A percentile compares a stretch with the other conserved stretches of the same genome.
These are phyloP conservation scores for Glaciozyma martinii DNA, from an alignment of 768 basidiomycete species.

Conservation along the genomic window DNA sequence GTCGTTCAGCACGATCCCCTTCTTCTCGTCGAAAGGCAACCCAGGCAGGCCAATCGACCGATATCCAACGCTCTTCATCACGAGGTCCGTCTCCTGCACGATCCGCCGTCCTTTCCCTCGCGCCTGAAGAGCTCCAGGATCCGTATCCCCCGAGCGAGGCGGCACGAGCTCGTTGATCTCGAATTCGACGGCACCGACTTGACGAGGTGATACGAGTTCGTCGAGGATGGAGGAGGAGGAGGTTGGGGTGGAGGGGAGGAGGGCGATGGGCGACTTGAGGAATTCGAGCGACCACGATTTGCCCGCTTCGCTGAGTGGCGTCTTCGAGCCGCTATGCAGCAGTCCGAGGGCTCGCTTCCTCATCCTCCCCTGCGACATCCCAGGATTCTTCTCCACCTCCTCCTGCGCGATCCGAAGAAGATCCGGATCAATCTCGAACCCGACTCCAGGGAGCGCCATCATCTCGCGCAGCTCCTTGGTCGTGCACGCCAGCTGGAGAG, in stretches of 20 bases:
- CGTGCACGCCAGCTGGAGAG: slow-evolving; percentile 79
- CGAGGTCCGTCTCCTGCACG: slow-evolving; percentile 57
- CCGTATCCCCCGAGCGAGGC: neutral
- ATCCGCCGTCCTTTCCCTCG: slow-evolving; percentile 50
- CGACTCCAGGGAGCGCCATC: slow-evolving; percentile 53
- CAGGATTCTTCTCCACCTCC: slow-evolving; percentile 26
- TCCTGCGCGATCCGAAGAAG: slow-evolving; percentile 35
- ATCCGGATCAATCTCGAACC: slow-evolving; percentile 45
- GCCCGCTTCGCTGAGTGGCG: slow-evolving; percentile 52
- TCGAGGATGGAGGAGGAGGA: neutral
- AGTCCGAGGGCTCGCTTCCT: slow-evolving; percentile 41
- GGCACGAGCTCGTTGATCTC: slow-evolving; percentile 21
- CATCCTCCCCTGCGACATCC: slow-evolving; percentile 37
- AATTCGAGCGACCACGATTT: slow-evolving; percentile 78
- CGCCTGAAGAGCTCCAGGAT: slow-evolving; percentile 45
- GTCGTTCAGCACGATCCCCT: slow-evolving; percentile 45
- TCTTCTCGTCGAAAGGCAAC: slow-evolving; percentile 40
- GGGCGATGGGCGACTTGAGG: slow-evolving; percentile 58
- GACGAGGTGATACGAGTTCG: neutral
- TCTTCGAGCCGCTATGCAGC: slow-evolving; percentile 36
- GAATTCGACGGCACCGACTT: slow-evolving; percentile 11
- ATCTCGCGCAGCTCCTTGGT: slow-evolving; percentile 89
- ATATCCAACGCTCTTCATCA: slow-evolving; percentile 83
- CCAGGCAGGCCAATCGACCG: slow-evolving; percentile 38
- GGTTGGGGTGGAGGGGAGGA: slow-evolving; percentile 2